Evolutionary conservation across 352 stramenopile species (phyloP), one percentile per base, ranked within the genome.

Genomic region (Pythium angustatum): DNA sequence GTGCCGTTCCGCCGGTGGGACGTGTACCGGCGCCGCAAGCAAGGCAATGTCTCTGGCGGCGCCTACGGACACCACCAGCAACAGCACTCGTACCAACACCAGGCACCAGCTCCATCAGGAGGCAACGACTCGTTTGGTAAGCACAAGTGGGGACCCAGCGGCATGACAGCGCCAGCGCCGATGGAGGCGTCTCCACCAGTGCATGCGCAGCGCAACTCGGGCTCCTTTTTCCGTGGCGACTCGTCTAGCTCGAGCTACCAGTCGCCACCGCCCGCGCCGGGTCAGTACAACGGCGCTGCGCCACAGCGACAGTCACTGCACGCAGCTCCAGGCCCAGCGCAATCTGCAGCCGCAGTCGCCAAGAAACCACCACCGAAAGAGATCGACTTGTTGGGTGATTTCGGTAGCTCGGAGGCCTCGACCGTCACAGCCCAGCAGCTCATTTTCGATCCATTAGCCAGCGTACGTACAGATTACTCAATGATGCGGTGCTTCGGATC

Each of bases 1-100:
- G 74, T 93, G n/a, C 78, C 86, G 31, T 95, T 85, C 60, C 83
- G 86, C 60, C 85, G 77, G 21, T 93, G 85, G 86, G 86, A 94
- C 65, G 83, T 94, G 9, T 92, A 87, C 44, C 83, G 84, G 1
- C 82, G 85, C 40, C 81, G 78, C 50, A 94, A 94, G 60, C 69
- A 80, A 15, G 44, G 11, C 21, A 57, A 50, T 15, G n/a, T 21
- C 7, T 5, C 26, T 1, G 24, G 45, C 33, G 60, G 21, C 27
- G 24, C 26, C 22, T 68, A 57, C 11, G 61, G 52, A 8, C 52
- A 44, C 58, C 41, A 67, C 73, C 55, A 65, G 14, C 57, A 64
- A 14, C 52, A 47, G 45, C 57, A 77, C 68, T 44, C 28, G 27
- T 26, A 59, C 5, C 52, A 59, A 2, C 19, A 28, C 19, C 27